Conservation (phyloP, 2,329 filamentous ascomycete genomes). For the Sarocladiaceae sp. region DNA sequence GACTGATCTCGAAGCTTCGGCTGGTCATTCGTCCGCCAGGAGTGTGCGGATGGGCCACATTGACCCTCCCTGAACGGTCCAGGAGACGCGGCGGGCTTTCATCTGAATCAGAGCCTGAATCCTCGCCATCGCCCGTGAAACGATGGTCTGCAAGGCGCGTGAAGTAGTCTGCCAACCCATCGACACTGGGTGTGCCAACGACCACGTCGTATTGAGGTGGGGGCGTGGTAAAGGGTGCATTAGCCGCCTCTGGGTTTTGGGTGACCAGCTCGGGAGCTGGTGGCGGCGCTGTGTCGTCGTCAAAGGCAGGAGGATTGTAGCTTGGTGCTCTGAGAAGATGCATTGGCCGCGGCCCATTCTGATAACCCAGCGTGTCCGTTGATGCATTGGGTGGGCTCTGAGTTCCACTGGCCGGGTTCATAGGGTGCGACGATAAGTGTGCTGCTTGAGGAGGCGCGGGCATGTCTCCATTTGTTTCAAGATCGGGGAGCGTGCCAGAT, state of each 20-base stretch:
- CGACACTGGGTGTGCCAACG: constrained; percentile 60
- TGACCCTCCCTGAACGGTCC: constrained; percentile 46
- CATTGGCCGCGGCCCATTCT: constrained; percentile 58
- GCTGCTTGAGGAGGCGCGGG: constrained; percentile 50
- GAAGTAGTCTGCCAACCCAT: constrained; percentile 82
- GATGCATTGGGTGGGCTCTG: constrained; percentile 13
- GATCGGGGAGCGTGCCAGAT: constrained; percentile 28
- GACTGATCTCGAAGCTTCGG: constrained; percentile 48
- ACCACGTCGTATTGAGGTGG: constrained; percentile 81
- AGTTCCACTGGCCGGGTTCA: constrained; percentile 22
- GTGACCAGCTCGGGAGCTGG: constrained; percentile 22
- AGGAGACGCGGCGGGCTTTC: constrained; percentile 39
- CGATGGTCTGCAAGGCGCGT: constrained; percentile 70
- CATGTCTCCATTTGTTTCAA: constrained; percentile 21
- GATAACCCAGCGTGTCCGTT: constrained; percentile 8
- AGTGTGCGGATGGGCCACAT: constrained; percentile 45
- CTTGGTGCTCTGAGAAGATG: constrained; percentile 78
- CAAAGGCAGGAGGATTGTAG: constrained; percentile 82
- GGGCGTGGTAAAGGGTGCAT: constrained; percentile 55
- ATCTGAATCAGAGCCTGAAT: constrained; percentile 35
- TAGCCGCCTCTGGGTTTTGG: constrained; percentile 13
- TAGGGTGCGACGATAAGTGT: constrained; percentile 35
- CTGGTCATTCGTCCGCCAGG: constrained; percentile 49
- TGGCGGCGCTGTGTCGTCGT: constrained; percentile 54
- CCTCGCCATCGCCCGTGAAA: constrained; percentile 30